Percentiles rank a stretch among this genome's conserved stretches.
Evolutionary conservation across 148 eudicot species (phyloP).

Genomic region (Linanthus parryae): DNA sequence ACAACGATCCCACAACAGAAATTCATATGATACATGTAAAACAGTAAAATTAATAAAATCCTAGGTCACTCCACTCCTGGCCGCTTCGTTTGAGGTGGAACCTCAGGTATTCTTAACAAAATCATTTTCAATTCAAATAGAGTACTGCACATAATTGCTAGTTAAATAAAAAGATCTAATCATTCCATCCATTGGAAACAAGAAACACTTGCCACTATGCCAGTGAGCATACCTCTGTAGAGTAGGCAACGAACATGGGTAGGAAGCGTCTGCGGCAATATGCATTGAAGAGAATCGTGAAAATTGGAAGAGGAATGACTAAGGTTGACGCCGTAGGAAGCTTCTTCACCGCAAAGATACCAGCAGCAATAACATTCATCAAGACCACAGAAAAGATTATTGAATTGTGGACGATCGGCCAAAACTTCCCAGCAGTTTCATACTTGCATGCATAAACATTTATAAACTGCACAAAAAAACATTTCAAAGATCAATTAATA

Average conservation of each 20-base stretch:
- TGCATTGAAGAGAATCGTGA: conserved; percentile 68
- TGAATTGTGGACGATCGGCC: conserved; percentile 73
- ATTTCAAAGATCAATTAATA: background rate
- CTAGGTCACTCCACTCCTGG: too few species aligned
- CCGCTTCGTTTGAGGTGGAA: too few species aligned
- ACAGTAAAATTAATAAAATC: too few species aligned
- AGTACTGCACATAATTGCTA: too few species aligned
- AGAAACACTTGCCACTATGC: too few species aligned
- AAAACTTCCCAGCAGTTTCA: conserved; percentile 67
- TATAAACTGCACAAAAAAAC: conserved; percentile 45
- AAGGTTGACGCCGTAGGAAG: conserved; percentile 36
- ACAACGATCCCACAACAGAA: too few species aligned
- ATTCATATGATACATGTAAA: too few species aligned
- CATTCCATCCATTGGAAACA: too few species aligned
- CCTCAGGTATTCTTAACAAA: too few species aligned
- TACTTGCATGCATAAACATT: conserved; percentile 64
- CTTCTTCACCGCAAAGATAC: conserved; percentile 68
- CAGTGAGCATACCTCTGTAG: conserved; percentile 65
- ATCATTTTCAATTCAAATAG: too few species aligned
- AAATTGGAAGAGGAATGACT: conserved; percentile 55
- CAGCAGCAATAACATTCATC: conserved; percentile 69
- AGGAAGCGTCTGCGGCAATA: conserved; percentile 73
- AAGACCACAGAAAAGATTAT: conserved; percentile 67
- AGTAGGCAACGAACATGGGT: conserved; percentile 50
- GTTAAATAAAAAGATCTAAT: too few species aligned